phyloP scores from a whole-genome alignment of 306 rosid species.

The Vigna mungo region DNA sequence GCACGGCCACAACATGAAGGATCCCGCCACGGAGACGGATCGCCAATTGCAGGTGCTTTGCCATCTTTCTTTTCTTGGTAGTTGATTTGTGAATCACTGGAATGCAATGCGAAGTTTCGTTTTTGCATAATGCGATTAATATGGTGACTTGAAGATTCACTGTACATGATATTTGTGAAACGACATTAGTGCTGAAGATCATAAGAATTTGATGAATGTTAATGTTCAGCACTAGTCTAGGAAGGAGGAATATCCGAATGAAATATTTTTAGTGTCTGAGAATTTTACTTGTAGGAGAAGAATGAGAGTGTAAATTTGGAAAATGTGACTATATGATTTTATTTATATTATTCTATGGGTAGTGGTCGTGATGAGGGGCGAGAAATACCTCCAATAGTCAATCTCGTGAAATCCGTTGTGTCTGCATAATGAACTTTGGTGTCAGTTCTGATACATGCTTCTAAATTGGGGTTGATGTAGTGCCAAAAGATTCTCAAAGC shows the following conservation, averaged over 20 bases:
- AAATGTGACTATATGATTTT: background rate
- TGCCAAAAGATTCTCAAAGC: background rate
- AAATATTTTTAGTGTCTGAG: background rate
- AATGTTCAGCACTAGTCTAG: background rate
- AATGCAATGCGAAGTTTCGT: background rate
- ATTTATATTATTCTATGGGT: background rate
- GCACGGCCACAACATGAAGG: slow-evolving; percentile 88
- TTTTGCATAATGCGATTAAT: background rate
- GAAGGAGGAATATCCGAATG: background rate
- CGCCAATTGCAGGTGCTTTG: slow-evolving; percentile 79
- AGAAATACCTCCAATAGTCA: background rate
- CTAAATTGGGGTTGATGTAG: background rate
- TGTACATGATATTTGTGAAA: background rate
- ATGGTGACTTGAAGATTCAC: background rate
- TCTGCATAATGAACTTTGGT: background rate
- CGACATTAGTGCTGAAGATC: background rate
- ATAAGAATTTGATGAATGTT: background rate
- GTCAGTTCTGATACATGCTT: background rate
- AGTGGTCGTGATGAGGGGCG: background rate
- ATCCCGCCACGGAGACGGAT: slow-evolving; percentile 80
- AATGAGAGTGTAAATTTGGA: background rate
- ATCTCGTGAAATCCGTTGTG: too few species aligned
- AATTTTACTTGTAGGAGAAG: background rate
- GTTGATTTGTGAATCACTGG: slow-evolving; percentile 17
- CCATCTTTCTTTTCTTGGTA: background rate